Conservation (phyloP, 345 rosid genomes). For the Syzygium aromaticum region DNA sequence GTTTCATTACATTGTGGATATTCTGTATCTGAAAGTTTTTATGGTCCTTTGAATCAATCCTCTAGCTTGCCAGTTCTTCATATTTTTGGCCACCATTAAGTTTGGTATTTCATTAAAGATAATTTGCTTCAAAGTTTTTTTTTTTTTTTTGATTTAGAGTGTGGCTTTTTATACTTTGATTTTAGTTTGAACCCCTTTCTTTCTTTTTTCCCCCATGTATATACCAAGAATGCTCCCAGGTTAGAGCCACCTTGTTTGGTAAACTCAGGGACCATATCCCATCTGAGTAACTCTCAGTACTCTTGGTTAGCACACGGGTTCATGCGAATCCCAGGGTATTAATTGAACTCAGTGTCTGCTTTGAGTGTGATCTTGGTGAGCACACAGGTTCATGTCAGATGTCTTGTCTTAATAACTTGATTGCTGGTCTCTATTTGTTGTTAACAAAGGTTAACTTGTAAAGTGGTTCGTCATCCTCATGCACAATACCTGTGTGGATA, state of each 20-base stretch:
- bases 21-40: background rate
- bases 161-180: background rate
- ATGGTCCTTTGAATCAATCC: background rate
- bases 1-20: background rate
- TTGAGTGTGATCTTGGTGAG: background rate
- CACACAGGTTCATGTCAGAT: background rate
- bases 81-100: background rate
- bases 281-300: background rate
- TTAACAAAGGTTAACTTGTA: background rate
- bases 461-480: background rate
- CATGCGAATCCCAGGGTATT: background rate
- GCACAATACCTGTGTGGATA: background rate
- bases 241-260: background rate
- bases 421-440: background rate
- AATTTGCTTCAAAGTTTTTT: background rate
- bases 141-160: background rate
- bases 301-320: background rate
- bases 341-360: background rate
- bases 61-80: background rate
- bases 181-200: background rate
- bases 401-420: background rate
- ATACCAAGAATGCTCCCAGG: background rate
- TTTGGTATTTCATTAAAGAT: background rate
- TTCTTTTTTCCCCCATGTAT: background rate
- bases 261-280: background rate